Conservation (phyloP, 73 alveolate genomes). For the Tetrahymena borealis region DNA sequence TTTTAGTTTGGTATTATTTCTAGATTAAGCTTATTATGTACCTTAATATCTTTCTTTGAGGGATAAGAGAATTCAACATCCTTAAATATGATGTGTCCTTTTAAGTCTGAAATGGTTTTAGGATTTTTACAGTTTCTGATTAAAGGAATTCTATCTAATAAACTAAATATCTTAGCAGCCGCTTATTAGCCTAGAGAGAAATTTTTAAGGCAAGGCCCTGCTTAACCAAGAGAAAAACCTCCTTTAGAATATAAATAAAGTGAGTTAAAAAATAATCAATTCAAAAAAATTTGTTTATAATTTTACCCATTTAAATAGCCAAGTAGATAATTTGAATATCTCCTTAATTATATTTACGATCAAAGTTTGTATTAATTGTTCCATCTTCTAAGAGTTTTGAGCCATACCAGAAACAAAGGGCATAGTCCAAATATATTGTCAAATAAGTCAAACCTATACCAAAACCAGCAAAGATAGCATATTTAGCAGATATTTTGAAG, state of each 20-base stretch:
- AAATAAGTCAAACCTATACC: conserved; percentile 21
- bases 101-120: not conserved
- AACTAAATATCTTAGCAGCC: conserved; percentile 19
- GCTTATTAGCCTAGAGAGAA: conserved; percentile 48
- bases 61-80: conserved; percentile 45
- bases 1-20: conserved; percentile 53
- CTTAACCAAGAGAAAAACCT: conserved; percentile 54
- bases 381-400: conserved; percentile 33
- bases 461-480: not conserved
- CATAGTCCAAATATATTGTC: conserved; percentile 19
- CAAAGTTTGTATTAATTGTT: conserved; percentile 5
- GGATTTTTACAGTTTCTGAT: conserved; percentile 9
- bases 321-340: conserved; percentile 48
- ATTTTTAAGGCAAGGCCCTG: conserved; percentile 59
- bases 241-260: too few species aligned
- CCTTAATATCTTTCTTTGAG: conserved; percentile 8
- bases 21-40: conserved; percentile 33
- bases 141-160: conserved; percentile 14
- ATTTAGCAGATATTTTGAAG: not conserved
- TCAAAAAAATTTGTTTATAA: not conserved
- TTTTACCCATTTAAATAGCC: conserved; percentile 36
- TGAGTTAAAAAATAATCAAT: not conserved
- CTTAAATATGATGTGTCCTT: conserved; percentile 20
- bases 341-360: conserved; percentile 49
- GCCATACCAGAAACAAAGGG: conserved; percentile 43